Evolutionary conservation across 768 basidiomycete genomes (phyloP).

Genomic region (Piloderma croceum): DNA sequence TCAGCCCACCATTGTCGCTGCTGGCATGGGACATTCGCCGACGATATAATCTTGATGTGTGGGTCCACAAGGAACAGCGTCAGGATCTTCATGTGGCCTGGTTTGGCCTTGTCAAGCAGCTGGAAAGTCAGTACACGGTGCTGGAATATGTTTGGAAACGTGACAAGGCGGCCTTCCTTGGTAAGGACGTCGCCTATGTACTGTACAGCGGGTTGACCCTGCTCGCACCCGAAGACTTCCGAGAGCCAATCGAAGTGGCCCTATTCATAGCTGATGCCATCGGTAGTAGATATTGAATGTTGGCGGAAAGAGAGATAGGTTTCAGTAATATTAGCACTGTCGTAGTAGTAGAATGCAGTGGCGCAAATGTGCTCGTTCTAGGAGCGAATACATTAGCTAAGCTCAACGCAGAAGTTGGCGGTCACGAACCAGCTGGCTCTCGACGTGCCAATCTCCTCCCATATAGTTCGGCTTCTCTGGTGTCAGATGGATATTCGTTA

Average conservation of each 20-base stretch:
- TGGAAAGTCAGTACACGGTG: not conserved
- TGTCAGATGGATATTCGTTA: not conserved
- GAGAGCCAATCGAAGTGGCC: too few relatives aligned
- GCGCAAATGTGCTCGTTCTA: constrained; percentile 33
- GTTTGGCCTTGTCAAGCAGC: not conserved
- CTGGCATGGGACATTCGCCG: not conserved
- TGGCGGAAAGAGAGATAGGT: too few relatives aligned
- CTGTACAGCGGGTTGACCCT: too few relatives aligned
- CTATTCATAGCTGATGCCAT: too few relatives aligned
- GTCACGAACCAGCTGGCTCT: too few relatives aligned
- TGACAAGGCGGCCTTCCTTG: not conserved
- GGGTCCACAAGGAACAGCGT: not conserved
- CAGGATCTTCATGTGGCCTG: not conserved
- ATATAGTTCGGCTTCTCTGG: not conserved
- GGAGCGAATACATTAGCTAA: too few relatives aligned
- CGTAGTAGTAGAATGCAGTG: too few relatives aligned
- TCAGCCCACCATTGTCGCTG: too few relatives aligned
- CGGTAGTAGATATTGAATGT: too few relatives aligned
- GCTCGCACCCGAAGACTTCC: too few relatives aligned
- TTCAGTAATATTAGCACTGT: too few relatives aligned
- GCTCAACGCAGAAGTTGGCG: too few relatives aligned
- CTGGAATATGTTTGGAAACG: not conserved
- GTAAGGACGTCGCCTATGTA: not conserved
- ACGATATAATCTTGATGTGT: not conserved
- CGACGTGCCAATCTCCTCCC: not conserved